These are phyloP conservation scores for Mycena haematopus DNA, from an alignment of 768 basidiomycete species.

Conservation along the genomic window DNA sequence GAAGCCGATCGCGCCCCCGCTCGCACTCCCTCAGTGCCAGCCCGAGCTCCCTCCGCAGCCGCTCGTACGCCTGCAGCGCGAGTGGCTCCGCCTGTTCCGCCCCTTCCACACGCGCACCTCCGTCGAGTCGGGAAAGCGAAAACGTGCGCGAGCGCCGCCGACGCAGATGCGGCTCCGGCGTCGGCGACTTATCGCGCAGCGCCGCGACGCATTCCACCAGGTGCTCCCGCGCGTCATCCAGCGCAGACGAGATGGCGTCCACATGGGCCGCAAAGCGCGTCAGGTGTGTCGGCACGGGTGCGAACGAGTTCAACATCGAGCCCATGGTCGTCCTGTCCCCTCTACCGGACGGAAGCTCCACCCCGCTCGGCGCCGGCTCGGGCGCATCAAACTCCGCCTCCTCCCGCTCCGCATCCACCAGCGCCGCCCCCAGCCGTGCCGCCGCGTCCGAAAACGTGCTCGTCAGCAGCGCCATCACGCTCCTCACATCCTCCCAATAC, in stretches of 20 bases:
- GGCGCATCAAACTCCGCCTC: conserved; percentile 58
- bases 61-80: conserved; percentile 75
- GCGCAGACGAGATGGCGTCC: conserved; percentile 67
- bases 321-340: conserved; percentile 6
- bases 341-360: no score
- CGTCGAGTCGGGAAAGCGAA: conserved; percentile 9
- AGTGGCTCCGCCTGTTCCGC: conserved; percentile 43
- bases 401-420: conserved; percentile 64
- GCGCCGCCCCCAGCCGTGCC: conserved; percentile 63
- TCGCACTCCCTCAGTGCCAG: conserved; percentile 83
- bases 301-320: conserved; percentile 55
- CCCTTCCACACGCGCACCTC: background rate
- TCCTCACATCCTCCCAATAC: conserved; percentile 87
- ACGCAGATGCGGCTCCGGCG: conserved; percentile 29
- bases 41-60: conserved; percentile 77
- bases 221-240: conserved; percentile 75
- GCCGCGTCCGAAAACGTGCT: conserved; percentile 71
- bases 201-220: conserved; percentile 67
- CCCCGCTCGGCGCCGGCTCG: conserved; percentile 36
- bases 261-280: conserved; percentile 77
- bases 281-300: conserved; percentile 75
- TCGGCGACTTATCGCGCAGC: conserved; percentile 50
- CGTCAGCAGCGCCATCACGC: conserved; percentile 74
- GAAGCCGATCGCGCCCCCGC: conserved; percentile 70
- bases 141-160: conserved; percentile 30